A percentile compares a stretch with the other conserved stretches of the same genome.
These are phyloP conservation scores for Kregervanrija pseudodelftensis DNA, from an alignment of 805 yeast species.

Conservation along the genomic window DNA sequence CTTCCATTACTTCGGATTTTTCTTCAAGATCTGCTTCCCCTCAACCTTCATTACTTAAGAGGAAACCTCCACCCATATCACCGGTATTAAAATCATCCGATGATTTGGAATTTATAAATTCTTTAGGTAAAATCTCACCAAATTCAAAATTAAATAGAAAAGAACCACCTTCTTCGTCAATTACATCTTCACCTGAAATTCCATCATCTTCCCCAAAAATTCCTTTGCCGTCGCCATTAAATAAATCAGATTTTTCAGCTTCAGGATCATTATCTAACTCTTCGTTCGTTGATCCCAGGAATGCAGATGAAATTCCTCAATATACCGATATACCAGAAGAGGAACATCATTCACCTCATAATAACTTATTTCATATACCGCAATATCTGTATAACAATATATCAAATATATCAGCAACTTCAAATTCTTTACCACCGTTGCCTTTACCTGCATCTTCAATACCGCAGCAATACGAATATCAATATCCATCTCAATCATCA, in stretches of 20 bases:
- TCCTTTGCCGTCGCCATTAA: background rate
- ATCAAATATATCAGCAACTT: background rate
- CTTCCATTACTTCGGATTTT: no score
- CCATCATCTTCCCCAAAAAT: conserved; percentile 8
- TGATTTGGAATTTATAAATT: no score
- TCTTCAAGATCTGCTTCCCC: no score
- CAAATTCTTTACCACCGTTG: background rate
- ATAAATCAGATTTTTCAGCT: background rate
- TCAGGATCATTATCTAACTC: no score
- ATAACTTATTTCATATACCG: no score
- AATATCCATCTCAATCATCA: conserved; percentile 1
- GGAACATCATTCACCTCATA: background rate
- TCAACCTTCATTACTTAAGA: no score
- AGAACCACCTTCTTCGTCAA: background rate
- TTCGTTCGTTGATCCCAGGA: background rate
- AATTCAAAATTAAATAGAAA: no score
- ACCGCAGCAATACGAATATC: background rate
- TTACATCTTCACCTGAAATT: conserved; percentile 10
- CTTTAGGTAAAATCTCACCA: no score
- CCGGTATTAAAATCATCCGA: no score
- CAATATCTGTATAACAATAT: background rate
- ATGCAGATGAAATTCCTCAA: conserved; percentile 13
- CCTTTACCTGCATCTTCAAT: background rate
- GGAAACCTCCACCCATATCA: no score
- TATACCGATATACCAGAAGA: conserved; percentile 11